Conservation (phyloP, 441 rosid species). For the Pelargonium cotyledonis region DNA sequence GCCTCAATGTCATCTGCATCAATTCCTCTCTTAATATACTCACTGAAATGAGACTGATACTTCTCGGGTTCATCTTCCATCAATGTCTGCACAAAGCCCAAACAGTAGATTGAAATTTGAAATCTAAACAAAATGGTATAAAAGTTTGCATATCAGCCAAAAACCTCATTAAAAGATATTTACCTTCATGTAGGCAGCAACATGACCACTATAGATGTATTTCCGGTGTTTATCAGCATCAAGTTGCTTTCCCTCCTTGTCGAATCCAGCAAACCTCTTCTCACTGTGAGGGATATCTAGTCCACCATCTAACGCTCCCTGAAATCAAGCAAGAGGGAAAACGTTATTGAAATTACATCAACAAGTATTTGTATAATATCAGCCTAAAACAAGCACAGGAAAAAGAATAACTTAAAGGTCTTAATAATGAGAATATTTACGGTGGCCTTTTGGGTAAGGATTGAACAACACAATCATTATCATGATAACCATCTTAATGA, state of each 20-base stretch:
- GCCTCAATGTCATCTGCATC: constrained; percentile 64
- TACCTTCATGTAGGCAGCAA: constrained; percentile 76
- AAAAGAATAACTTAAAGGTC: not conserved
- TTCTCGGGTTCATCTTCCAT: constrained; percentile 92
- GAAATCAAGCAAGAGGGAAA: constrained; percentile 3
- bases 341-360: too few species aligned
- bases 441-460: not conserved
- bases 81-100: constrained; percentile 34
- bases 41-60: constrained; percentile 69
- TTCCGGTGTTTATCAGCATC: constrained; percentile 75
- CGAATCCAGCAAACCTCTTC: constrained; percentile 83
- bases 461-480: not conserved
- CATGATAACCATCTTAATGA: not conserved
- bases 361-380: too few species aligned
- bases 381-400: not conserved
- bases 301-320: constrained; percentile 94
- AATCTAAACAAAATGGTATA: not conserved
- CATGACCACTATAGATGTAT: constrained; percentile 78
- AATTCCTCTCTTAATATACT: constrained; percentile 63
- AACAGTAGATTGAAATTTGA: constrained; percentile 1
- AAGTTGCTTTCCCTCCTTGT: constrained; percentile 66
- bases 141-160: not conserved
- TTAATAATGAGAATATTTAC: not conserved
- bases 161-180: not conserved
- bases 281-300: constrained; percentile 93